Percentiles rank a stretch among this genome's conserved stretches.
phyloP scores from a whole-genome alignment of 2,329 filamentous ascomycete genomes.

The Chrysosphaeria jannelii region DNA sequence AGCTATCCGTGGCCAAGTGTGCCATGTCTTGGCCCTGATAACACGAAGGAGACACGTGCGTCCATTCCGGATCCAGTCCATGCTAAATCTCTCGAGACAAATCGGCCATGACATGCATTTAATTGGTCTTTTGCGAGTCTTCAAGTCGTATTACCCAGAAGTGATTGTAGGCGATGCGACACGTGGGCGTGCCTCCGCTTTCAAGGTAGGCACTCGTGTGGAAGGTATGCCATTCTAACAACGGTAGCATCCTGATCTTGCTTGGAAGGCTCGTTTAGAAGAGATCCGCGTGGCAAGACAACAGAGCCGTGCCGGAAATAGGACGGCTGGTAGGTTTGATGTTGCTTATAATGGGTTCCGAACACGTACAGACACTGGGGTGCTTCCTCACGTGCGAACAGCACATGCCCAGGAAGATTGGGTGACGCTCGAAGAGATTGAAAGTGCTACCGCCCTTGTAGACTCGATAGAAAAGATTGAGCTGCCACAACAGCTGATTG shows the following conservation, averaged over 20 bases:
- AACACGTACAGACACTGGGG: conserved; percentile 19
- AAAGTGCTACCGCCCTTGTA: conserved; percentile 37
- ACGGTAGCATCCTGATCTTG: conserved; percentile 40
- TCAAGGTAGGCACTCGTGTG: conserved; percentile 27
- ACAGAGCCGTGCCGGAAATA: conserved; percentile 14
- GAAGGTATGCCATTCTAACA: no score
- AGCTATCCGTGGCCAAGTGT: conserved; percentile 33
- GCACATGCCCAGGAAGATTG: conserved; percentile 39
- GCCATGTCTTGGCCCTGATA: conserved; percentile 49
- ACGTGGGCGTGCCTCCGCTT: conserved; percentile 26
- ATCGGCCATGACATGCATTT: conserved; percentile 44
- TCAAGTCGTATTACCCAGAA: conserved; percentile 74
- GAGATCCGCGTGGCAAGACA: conserved; percentile 30
- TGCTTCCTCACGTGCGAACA: conserved; percentile 39
- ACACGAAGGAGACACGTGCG: conserved; percentile 60
- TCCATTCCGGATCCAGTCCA: conserved; percentile 50
- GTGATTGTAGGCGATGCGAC: conserved; percentile 47
- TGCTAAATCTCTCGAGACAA: conserved; percentile 29
- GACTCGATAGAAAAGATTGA: conserved; percentile 49
- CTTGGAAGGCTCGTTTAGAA: conserved; percentile 40
- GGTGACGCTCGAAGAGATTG: conserved; percentile 47
- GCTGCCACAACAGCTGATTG: conserved; percentile 53
- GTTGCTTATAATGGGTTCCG: conserved; percentile 25
- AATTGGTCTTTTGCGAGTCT: conserved; percentile 47
- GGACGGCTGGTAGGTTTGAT: conserved; percentile 1